Conservation (phyloP, 176 grass and related monocot genomes). For the Microstegium vimineum region DNA sequence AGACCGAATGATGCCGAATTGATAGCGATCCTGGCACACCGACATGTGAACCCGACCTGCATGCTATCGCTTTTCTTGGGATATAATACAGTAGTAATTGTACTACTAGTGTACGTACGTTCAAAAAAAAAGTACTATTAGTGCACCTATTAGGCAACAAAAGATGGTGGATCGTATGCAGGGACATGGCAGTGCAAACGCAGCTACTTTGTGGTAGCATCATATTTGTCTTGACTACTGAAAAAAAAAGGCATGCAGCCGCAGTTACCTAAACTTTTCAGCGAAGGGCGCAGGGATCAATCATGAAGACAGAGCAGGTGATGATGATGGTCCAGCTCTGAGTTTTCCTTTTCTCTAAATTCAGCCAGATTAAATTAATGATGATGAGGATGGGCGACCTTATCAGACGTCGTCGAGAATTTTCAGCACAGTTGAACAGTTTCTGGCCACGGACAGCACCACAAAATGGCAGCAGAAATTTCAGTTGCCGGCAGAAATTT, state of each 20-base stretch:
- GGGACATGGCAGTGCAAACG: background rate
- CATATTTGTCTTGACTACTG: slow-evolving; percentile 23
- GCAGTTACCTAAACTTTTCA: slow-evolving; percentile 22
- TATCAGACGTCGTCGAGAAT: background rate
- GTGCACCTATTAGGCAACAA: background rate
- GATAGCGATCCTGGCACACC: slow-evolving; percentile 14
- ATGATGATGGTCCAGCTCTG: slow-evolving; percentile 16
- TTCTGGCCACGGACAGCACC: background rate
- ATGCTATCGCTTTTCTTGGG: background rate
- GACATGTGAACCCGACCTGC: slow-evolving; percentile 5
- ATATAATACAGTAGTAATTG: background rate
- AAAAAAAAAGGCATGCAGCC: background rate
- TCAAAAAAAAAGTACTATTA: too few relatives aligned
- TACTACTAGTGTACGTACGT: background rate
- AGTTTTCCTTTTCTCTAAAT: background rate
- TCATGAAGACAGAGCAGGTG: slow-evolving; percentile 8
- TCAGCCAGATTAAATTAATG: slow-evolving; percentile 25
- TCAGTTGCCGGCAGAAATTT: background rate
- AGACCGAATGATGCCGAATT: slow-evolving; percentile 7
- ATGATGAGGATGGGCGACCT: slow-evolving; percentile 18
- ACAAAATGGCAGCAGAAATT: background rate
- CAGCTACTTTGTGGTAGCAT: slow-evolving; percentile 23
- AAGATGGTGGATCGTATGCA: background rate
- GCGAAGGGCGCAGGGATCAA: background rate
- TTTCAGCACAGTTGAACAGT: slow-evolving; percentile 13